Evolutionary conservation across 169 alveolate genomes (phyloP).

Genomic region (Eimeria acervulina): DNA sequence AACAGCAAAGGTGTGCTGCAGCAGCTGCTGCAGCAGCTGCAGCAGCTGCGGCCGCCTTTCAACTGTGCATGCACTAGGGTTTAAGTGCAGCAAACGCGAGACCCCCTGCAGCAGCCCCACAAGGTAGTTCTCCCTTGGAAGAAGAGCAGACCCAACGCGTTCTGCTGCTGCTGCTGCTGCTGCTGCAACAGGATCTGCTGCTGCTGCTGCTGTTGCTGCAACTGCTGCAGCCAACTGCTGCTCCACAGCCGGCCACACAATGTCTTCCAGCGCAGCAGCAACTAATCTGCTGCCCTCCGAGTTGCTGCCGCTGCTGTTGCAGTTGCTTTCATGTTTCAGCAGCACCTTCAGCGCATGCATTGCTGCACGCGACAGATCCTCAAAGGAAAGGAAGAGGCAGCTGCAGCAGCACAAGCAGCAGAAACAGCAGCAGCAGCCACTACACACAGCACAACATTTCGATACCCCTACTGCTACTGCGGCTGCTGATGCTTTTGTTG

Average conservation of each 20-base stretch:
- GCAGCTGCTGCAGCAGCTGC: slow-evolving; percentile 52
- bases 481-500: background rate
- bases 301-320: slow-evolving; percentile 29
- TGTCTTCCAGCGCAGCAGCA: slow-evolving; percentile 51
- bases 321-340: slow-evolving; percentile 37
- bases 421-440: background rate
- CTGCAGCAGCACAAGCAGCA: slow-evolving; percentile 38
- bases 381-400: slow-evolving; percentile 51
- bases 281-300: background rate
- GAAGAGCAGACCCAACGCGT: slow-evolving; percentile 36
- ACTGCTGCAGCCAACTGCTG: slow-evolving; percentile 54
- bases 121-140: slow-evolving; percentile 17
- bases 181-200: slow-evolving; percentile 60
- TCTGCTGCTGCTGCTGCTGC: slow-evolving; percentile 69
- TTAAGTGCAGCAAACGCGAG: slow-evolving; percentile 46
- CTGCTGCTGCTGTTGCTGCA: slow-evolving; percentile 55
- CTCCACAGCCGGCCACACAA: slow-evolving; percentile 51
- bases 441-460: background rate
- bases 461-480: background rate
- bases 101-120: slow-evolving; percentile 69
- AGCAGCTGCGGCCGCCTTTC: background rate
- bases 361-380: slow-evolving; percentile 64
- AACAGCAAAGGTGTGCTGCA: slow-evolving; percentile 59
- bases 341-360: slow-evolving; percentile 73
- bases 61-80: background rate